These are phyloP conservation scores for Lanzia echinophila DNA, from an alignment of 2,329 filamentous ascomycete genomes.

Conservation along the genomic window DNA sequence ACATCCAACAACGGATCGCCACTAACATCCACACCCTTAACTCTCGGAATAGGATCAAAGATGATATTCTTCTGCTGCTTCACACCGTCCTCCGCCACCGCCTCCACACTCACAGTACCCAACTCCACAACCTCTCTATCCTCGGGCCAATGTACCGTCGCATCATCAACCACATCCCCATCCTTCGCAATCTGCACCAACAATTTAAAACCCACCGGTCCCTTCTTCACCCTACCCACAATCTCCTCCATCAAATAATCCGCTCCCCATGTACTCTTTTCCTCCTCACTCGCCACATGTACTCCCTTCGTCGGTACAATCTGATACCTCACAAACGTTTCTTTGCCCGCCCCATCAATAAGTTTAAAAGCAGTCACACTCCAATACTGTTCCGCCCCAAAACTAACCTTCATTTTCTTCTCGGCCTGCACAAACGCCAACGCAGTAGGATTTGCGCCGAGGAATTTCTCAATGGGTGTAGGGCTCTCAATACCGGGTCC, in stretches of 20 bases:
- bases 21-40: slow-evolving; percentile 45
- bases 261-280: slow-evolving; percentile 32
- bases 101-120: slow-evolving; percentile 41
- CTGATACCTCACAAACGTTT: slow-evolving; percentile 42
- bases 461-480: slow-evolving; percentile 34
- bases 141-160: slow-evolving; percentile 47
- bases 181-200: slow-evolving; percentile 43
- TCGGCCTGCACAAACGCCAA: slow-evolving; percentile 41
- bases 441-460: slow-evolving; percentile 41
- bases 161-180: slow-evolving; percentile 42
- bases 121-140: slow-evolving; percentile 43
- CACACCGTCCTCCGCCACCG: slow-evolving; percentile 33
- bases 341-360: slow-evolving; percentile 34
- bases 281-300: slow-evolving; percentile 34
- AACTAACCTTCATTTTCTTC: slow-evolving; percentile 44
- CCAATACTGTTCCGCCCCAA: slow-evolving; percentile 42
- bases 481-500: not conserved
- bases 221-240: slow-evolving; percentile 30
- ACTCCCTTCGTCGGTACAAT: slow-evolving; percentile 41
- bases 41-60: slow-evolving; percentile 51
- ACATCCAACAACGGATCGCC: slow-evolving; percentile 51
- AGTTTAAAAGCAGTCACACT: slow-evolving; percentile 45
- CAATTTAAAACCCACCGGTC: slow-evolving; percentile 39
- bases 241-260: slow-evolving; percentile 47
- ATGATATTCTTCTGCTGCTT: slow-evolving; percentile 46